Evolutionary conservation across 768 basidiomycete genomes (phyloP).

Genomic region (Xerocomellus amylosporus): DNA sequence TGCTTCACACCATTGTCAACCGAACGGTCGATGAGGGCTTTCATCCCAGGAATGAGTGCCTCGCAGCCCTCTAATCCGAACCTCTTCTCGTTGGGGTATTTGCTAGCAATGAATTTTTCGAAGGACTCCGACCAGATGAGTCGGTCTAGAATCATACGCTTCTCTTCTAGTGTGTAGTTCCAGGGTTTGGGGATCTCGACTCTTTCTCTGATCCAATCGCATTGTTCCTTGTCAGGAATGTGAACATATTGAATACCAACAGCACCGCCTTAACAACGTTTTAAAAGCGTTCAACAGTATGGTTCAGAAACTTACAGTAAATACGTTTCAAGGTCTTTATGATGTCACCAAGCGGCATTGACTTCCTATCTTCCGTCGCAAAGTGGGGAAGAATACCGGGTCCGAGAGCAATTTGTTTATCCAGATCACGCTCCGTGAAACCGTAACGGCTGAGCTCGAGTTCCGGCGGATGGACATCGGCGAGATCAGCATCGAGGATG

Average conservation of each 20-base stretch:
- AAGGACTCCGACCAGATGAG: conserved; percentile 99
- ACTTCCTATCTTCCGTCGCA: conserved; percentile 77
- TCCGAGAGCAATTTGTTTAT: conserved; percentile 91
- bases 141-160: conserved; percentile 97
- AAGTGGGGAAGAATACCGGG: conserved; percentile 97
- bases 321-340: conserved; percentile 88
- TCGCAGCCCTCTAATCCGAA: conserved; percentile 99
- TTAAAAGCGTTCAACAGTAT: neutral
- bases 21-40: conserved; percentile 97
- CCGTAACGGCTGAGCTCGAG: conserved; percentile 93
- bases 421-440: conserved; percentile 90
- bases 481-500: conserved; percentile 86
- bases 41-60: conserved; percentile 97
- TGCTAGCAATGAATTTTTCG: conserved; percentile 97
- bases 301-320: conserved; percentile 67
- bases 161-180: conserved; percentile 98
- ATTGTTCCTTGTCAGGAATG: conserved; percentile 97
- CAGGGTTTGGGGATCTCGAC: conserved; percentile 94
- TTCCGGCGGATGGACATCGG: conserved; percentile 76
- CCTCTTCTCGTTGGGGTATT: conserved; percentile 99
- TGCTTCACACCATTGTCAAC: conserved; percentile 95
- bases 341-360: conserved; percentile 89
- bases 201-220: conserved; percentile 98
- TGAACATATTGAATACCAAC: conserved; percentile 91
- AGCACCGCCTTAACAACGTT: conserved; percentile 60